Percentiles rank a stretch among this genome's conserved stretches.
Conservation (phyloP, 305 asterid genomes). For the Andrographis paniculata region DNA sequence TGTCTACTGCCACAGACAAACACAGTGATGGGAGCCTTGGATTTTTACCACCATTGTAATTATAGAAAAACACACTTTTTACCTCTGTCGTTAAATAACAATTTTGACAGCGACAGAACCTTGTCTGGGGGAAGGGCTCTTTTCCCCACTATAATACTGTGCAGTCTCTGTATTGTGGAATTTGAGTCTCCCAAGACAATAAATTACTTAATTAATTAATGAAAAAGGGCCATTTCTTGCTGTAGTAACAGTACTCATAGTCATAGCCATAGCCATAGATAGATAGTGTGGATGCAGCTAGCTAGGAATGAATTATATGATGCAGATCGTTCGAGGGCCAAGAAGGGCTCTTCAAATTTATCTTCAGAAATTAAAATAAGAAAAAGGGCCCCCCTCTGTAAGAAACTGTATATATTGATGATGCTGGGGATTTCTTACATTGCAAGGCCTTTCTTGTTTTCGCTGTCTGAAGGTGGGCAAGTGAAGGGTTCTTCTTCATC, state of each 20-base stretch:
- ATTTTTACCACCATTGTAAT: no score
- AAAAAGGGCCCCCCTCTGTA: no score
- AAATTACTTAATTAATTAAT: neutral
- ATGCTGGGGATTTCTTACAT: no score
- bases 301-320: neutral
- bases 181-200: constrained; percentile 60
- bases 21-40: neutral
- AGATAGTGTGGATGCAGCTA: neutral
- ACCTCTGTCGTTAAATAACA: constrained; percentile 19
- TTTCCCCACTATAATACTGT: constrained; percentile 22
- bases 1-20: no score
- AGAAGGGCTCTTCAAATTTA: neutral
- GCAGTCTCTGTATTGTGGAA: constrained; percentile 43
- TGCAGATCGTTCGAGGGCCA: no score
- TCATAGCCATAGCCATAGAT: no score
- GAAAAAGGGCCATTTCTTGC: neutral
- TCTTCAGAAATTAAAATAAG: no score
- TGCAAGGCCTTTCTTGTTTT: neutral
- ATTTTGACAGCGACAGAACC: constrained; percentile 53
- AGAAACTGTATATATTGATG: no score
- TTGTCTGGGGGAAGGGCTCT: constrained; percentile 23
- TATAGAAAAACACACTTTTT: neutral
- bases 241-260: neutral
- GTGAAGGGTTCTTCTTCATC: neutral
- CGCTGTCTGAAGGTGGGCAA: neutral